Evolutionary conservation across 257 asterid genomes (phyloP).

Genomic region (Solanum pennellii): DNA sequence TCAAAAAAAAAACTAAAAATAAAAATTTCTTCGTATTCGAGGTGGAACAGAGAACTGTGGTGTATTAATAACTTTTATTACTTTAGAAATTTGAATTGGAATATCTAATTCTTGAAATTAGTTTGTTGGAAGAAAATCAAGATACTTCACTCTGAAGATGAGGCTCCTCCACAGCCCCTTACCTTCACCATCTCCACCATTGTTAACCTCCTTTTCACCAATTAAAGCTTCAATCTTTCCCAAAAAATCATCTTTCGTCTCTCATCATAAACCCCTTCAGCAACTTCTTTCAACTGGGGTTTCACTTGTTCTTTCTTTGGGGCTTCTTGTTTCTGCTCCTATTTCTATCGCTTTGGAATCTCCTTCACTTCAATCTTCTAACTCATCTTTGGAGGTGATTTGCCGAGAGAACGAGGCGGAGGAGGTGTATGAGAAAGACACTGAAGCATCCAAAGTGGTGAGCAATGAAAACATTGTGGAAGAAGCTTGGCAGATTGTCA

Average conservation of each 20-base stretch:
- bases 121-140: not conserved
- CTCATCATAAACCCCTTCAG: not conserved
- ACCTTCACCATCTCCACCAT: not conserved
- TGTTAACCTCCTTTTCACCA: not conserved
- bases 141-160: not conserved
- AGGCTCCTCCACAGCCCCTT: not conserved
- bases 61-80: not conserved
- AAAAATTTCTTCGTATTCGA: accelerated
- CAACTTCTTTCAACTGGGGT: conserved; percentile 15
- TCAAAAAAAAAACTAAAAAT: accelerated
- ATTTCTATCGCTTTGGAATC: conserved; percentile 21
- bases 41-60: accelerated
- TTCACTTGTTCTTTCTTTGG: conserved; percentile 50
- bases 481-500: conserved; percentile 94
- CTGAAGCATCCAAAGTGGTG: conserved; percentile 12
- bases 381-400: not conserved
- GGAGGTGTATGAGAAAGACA: conserved; percentile 1
- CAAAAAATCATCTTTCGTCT: not conserved
- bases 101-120: not conserved
- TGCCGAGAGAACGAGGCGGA: conserved; percentile 46
- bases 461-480: conserved; percentile 75
- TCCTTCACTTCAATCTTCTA: not conserved
- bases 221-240: not conserved
- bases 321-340: conserved; percentile 42
- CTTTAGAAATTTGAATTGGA: not conserved